Evolutionary conservation across 202 grass and related monocot genomes (phyloP).

Genomic region (Elaeis oleifera): DNA sequence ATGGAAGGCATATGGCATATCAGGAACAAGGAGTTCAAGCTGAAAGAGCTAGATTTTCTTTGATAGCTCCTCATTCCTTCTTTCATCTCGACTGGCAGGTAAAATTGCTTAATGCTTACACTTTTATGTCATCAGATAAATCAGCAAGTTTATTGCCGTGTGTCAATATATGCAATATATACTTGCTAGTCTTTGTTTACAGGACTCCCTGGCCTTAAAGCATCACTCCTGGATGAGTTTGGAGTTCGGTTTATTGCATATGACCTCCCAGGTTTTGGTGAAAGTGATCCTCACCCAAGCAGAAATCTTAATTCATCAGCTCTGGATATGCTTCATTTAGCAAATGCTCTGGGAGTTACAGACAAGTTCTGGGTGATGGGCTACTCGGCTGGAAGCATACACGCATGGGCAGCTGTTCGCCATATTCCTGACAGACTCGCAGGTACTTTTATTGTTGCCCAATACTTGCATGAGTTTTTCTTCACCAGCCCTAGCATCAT

Average conservation of each 20-base stretch:
- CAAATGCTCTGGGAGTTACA: slow-evolving; percentile 40
- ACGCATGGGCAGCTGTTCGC: slow-evolving; percentile 86
- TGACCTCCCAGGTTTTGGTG: slow-evolving; percentile 92
- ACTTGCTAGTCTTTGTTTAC: slow-evolving; percentile 2
- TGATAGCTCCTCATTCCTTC: slow-evolving; percentile 85
- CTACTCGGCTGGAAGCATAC: slow-evolving; percentile 75
- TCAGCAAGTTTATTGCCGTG: no score
- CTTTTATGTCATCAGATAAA: no score
- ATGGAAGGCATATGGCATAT: slow-evolving; percentile 77
- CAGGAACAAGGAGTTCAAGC: slow-evolving; percentile 70
- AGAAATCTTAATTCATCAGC: slow-evolving; percentile 85
- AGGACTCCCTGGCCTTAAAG: slow-evolving; percentile 81
- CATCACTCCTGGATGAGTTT: slow-evolving; percentile 78
- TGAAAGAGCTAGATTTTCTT: slow-evolving; percentile 64
- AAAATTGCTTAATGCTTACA: slow-evolving; percentile 4
- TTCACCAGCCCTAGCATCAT: no score
- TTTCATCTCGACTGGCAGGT: slow-evolving; percentile 89
- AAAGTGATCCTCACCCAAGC: slow-evolving; percentile 75
- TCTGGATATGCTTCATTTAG: slow-evolving; percentile 82
- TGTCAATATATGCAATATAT: no score
- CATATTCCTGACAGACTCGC: slow-evolving; percentile 87
- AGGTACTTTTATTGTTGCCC: slow-evolving; percentile 32
- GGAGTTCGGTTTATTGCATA: slow-evolving; percentile 76
- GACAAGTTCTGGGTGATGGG: slow-evolving; percentile 91
- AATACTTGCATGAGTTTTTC: not conserved